phyloP scores from a whole-genome alignment of 257 asterid genomes.

The Fraxinus excelsior region DNA sequence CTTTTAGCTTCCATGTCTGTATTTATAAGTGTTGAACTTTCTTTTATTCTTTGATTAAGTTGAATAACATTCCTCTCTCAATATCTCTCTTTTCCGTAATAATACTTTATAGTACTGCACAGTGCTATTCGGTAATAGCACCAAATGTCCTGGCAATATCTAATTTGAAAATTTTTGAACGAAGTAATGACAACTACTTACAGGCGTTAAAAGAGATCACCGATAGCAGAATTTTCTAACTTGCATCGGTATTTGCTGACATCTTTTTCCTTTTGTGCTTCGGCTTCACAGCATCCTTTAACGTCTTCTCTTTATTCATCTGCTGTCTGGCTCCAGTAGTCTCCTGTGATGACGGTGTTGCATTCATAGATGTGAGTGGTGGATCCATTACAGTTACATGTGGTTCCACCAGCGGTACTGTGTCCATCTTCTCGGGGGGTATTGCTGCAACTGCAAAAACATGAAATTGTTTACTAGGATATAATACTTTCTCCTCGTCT shows the following conservation, averaged over 20 bases:
- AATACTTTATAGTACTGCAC: not conserved
- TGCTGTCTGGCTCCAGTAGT: conserved; percentile 29
- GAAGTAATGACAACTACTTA: conserved; percentile 10
- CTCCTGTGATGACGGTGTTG: conserved; percentile 38
- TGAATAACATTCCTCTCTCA: too few species aligned
- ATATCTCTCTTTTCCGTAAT: too few species aligned
- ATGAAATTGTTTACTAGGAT: conserved; percentile 17
- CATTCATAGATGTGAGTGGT: conserved; percentile 28
- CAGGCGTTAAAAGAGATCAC: conserved; percentile 21
- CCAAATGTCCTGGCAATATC: not conserved
- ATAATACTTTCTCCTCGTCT: not conserved
- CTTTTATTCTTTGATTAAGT: too few species aligned
- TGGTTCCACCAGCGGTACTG: conserved; percentile 27
- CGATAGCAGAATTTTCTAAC: conserved; percentile 32
- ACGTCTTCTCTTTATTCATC: conserved; percentile 46
- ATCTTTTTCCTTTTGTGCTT: conserved; percentile 74
- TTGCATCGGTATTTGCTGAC: conserved; percentile 33
- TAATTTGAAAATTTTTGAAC: not conserved
- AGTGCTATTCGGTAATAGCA: not conserved
- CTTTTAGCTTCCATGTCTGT: too few species aligned
- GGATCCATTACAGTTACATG: conserved; percentile 24
- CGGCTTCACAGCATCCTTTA: conserved; percentile 85
- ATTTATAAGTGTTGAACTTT: too few species aligned
- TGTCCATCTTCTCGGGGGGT: conserved; percentile 40
- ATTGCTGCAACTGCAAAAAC: conserved; percentile 43